Conservation (phyloP, 371 early-diverging fungal species). For the Batkoa obscura region DNA sequence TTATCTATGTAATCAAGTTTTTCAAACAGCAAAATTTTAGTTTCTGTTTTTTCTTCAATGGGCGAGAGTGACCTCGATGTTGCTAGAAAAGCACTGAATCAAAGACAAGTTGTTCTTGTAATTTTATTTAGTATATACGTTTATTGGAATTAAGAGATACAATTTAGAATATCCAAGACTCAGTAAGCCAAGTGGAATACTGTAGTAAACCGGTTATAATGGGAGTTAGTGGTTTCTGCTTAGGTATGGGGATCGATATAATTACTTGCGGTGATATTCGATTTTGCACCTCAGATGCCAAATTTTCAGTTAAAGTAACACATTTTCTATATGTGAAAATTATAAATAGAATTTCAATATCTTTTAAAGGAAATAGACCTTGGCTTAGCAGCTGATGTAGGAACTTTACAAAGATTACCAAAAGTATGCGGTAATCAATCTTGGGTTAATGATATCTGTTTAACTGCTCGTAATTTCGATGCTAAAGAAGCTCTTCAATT, state of each 20-base stretch:
- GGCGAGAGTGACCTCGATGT: not conserved
- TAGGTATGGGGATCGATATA: constrained; percentile 81
- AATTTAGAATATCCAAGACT: constrained; percentile 34
- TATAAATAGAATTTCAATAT: not conserved
- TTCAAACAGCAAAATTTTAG: not conserved
- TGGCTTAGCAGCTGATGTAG: constrained; percentile 74
- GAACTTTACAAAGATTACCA: constrained; percentile 80
- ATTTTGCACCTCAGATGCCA: constrained; percentile 53
- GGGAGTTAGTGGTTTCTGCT: constrained; percentile 69
- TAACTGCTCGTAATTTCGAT: constrained; percentile 57
- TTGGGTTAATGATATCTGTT: constrained; percentile 75
- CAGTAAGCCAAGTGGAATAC: constrained; percentile 52
- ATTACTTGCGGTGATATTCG: constrained; percentile 86
- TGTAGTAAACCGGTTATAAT: constrained; percentile 80
- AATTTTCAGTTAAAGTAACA: constrained; percentile 58
- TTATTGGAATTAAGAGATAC: not conserved
- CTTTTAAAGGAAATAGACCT: constrained; percentile 57
- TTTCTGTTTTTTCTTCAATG: not conserved
- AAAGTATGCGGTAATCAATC: constrained; percentile 82
- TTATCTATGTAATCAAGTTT: not conserved
- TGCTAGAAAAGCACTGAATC: not conserved
- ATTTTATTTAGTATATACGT: too few species aligned
- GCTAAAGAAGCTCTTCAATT: constrained; percentile 56
- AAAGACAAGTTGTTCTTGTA: not conserved
- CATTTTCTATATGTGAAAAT: not conserved